Percentiles rank a stretch among this genome's conserved stretches.
Evolutionary conservation across 768 basidiomycete genomes (phyloP).

Genomic region (Trametes coccinea): DNA sequence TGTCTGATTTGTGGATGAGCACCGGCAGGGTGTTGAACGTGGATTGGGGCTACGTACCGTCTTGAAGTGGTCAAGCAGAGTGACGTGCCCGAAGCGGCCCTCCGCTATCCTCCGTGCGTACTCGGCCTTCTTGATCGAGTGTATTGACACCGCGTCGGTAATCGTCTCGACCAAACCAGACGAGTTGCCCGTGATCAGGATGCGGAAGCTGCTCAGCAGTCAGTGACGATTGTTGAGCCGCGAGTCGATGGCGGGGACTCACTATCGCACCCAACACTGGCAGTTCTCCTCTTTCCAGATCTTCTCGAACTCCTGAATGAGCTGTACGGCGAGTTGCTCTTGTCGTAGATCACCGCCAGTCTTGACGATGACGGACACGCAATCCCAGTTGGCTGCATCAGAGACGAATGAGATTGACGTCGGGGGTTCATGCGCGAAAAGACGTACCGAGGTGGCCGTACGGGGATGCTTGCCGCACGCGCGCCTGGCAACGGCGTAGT

Average conservation of each 20-base stretch:
- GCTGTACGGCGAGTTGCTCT: slow-evolving; percentile 94
- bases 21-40: background rate
- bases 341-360: slow-evolving; percentile 96
- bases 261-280: slow-evolving; percentile 94
- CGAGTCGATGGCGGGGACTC: slow-evolving; percentile 9
- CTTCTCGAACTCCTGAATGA: slow-evolving; percentile 88
- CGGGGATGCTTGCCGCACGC: slow-evolving; percentile 90
- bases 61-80: slow-evolving; percentile 89
- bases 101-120: slow-evolving; percentile 86
- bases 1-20: slow-evolving; percentile 48
- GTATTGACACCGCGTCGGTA: slow-evolving; percentile 96
- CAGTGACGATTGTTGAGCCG: background rate
- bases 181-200: slow-evolving; percentile 88
- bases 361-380: slow-evolving; percentile 97
- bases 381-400: slow-evolving; percentile 71
- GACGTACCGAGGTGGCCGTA: slow-evolving; percentile 88
- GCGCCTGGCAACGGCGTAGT: slow-evolving; percentile 49
- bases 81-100: slow-evolving; percentile 83
- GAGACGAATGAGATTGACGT: background rate
- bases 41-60: slow-evolving; percentile 51
- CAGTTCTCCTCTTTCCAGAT: slow-evolving; percentile 97
- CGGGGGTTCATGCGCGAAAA: background rate
- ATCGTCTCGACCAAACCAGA: slow-evolving; percentile 98
- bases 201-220: slow-evolving; percentile 72
- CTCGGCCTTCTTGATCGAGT: slow-evolving; percentile 99